Evolutionary conservation across 148 eudicot species (phyloP), one percentile per base, ranked within the genome.

Genomic region (Fagopyrum tataricum): DNA sequence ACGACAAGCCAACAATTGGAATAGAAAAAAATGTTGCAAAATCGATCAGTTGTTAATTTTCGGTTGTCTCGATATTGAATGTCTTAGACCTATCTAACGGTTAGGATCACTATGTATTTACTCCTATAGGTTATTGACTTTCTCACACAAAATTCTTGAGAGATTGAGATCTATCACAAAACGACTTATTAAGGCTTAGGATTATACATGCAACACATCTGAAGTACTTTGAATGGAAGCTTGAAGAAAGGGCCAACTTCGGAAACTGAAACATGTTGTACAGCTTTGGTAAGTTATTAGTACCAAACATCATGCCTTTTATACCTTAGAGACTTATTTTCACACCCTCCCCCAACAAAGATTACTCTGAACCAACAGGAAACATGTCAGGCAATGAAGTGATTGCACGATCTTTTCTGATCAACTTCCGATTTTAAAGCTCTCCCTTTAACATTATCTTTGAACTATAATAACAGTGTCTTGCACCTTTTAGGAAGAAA

Each of bases 1-100:
- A 70, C 13, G 61, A 41, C 13, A 56, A 42, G 66, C 37, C 41
- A 67, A 47, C 49, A 4, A 55, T 88, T 87, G 86, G 4, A 13
- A 52, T 3, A 31, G 37, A 31, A 31, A 31, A 31, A 31, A 31
- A 31, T 31, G 37, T 3, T 31, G 37, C 37, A 31, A 31, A 31
- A 31, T 31, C 37, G 2, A 31, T 31, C 37, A 2, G 37, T 31
- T 31, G 37, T 31, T 31, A 31, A 31, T 31, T 31, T 31, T 31
- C 37, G 1, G 37, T 31, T 31, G 2, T 1, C 37, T 31, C 37
- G 37, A 31, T 31, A 31, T 31, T 31, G 37, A 31, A 31, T 31
- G 37, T 31, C 37, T 31, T 31, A 31, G 37, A 31, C 1, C 37
- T 31, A 31, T 31, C 37, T 3, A 31, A 31, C 37, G 1, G 37